These are phyloP conservation scores for Pestalotiopsis sp. DNA, from an alignment of 2,329 filamentous ascomycete species.

Conservation along the genomic window DNA sequence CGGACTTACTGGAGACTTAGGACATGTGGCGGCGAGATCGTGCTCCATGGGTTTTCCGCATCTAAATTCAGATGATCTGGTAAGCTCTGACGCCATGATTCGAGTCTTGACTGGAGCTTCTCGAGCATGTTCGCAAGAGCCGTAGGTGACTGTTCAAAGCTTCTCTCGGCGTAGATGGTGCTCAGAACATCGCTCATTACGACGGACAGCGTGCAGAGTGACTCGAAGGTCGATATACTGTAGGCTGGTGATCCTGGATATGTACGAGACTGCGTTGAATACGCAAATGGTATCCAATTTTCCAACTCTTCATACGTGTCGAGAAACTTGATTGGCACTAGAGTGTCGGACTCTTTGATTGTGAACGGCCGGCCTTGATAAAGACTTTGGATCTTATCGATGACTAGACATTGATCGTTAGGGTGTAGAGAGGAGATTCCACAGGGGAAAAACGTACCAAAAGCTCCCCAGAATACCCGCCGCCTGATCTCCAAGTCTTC, in stretches of 20 bases:
- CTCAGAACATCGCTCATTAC: constrained; percentile 49
- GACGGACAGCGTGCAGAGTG: constrained; percentile 45
- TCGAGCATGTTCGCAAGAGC: constrained; percentile 38
- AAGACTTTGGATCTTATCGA: constrained; percentile 56
- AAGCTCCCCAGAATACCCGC: constrained; percentile 49
- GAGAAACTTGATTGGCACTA: constrained; percentile 48
- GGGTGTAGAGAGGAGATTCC: background rate
- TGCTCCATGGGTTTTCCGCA: background rate
- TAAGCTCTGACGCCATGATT: background rate
- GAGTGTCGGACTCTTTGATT: constrained; percentile 46
- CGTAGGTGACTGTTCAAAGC: constrained; percentile 34
- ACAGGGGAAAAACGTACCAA: constrained; percentile 23
- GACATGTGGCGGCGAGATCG: background rate
- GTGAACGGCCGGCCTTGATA: constrained; percentile 56
- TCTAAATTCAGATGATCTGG: background rate
- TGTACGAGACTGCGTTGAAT: constrained; percentile 27
- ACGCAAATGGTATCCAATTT: constrained; percentile 49
- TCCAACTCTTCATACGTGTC: constrained; percentile 57
- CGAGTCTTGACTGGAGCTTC: background rate
- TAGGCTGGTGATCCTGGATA: constrained; percentile 41
- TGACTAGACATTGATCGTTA: constrained; percentile 15
- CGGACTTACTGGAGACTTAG: background rate
- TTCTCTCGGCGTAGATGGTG: constrained; percentile 47
- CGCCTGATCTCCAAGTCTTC: constrained; percentile 48
- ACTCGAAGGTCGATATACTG: constrained; percentile 44